Evolutionary conservation across 2,329 filamentous ascomycete species (phyloP).

Genomic region (Sclerotinia trifoliorum): DNA sequence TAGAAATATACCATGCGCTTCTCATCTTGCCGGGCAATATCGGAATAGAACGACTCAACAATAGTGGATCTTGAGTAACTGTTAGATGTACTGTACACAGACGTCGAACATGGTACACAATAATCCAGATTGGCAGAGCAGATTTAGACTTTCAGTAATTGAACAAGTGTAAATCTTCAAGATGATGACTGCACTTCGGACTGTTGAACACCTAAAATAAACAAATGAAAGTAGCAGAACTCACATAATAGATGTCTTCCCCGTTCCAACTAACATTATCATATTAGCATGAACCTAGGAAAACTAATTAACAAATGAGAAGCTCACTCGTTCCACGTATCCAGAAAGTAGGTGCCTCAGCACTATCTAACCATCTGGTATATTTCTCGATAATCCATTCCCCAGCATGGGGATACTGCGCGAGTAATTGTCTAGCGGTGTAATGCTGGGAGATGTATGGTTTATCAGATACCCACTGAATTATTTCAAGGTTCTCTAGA

Average conservation of each 20-base stretch:
- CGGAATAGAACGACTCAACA: slow-evolving; percentile 6
- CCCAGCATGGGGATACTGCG: not conserved
- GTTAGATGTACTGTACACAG: not conserved
- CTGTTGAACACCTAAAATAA: not conserved
- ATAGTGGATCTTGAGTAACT: not conserved
- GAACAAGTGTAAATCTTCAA: not conserved
- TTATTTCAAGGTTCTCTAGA: not conserved
- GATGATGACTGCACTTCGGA: not conserved
- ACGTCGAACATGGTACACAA: too few relatives aligned
- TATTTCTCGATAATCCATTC: slow-evolving; percentile 1
- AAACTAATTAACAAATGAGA: not conserved
- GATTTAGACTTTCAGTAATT: not conserved
- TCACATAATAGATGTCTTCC: not conserved
- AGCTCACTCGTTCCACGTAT: not conserved
- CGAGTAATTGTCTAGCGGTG: slow-evolving; percentile 8
- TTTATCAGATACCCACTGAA: not conserved
- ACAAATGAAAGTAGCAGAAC: not conserved
- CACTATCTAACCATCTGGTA: not conserved
- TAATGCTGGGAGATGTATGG: not conserved
- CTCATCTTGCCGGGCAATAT: slow-evolving; percentile 2
- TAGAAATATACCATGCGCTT: slow-evolving; percentile 1
- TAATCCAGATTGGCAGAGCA: not conserved
- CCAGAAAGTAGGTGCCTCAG: not conserved
- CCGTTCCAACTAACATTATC: not conserved
- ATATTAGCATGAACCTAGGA: not conserved